phyloP scores from a whole-genome alignment of 2,329 filamentous ascomycete species.

The Whalleya microplaca region DNA sequence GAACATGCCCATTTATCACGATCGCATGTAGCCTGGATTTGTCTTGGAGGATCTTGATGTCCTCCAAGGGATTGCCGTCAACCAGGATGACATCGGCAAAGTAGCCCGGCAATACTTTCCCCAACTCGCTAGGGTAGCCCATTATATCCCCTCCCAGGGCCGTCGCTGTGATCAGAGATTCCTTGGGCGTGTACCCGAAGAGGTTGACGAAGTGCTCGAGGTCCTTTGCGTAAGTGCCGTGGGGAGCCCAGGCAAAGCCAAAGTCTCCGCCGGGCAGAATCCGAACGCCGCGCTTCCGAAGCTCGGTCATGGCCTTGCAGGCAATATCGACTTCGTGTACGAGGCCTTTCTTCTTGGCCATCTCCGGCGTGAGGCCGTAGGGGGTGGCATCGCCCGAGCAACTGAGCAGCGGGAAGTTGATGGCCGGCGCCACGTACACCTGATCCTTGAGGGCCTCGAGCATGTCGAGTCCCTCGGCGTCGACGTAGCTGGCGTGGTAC shows the following conservation, averaged over 20 bases:
- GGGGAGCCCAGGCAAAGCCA: conserved; percentile 52
- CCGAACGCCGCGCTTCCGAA: conserved; percentile 48
- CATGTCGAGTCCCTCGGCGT: conserved; percentile 46
- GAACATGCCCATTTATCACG: conserved; percentile 51
- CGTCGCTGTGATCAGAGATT: conserved; percentile 49
- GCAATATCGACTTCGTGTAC: conserved; percentile 46
- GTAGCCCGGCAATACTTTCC: conserved; percentile 45
- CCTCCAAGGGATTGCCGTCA: conserved; percentile 48
- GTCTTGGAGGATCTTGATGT: conserved; percentile 47
- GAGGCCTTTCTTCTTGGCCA: conserved; percentile 49
- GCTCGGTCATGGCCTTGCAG: conserved; percentile 44
- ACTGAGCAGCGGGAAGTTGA: conserved; percentile 46
- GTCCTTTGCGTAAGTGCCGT: conserved; percentile 52
- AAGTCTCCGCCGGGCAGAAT: conserved; percentile 52
- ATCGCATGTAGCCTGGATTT: conserved; percentile 49
- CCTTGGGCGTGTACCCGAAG: conserved; percentile 48
- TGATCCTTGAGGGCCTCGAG: conserved; percentile 44
- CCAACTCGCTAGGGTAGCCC: conserved; percentile 41
- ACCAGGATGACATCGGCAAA: conserved; percentile 51
- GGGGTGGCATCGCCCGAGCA: conserved; percentile 36
- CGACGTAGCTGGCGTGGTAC: conserved; percentile 51
- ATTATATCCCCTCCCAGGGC: conserved; percentile 46
- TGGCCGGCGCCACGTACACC: conserved; percentile 46
- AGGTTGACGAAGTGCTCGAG: conserved; percentile 50
- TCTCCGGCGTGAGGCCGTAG: conserved; percentile 46